Conservation (phyloP, 495 filamentous ascomycete species). For the Durotheca rogersii region DNA sequence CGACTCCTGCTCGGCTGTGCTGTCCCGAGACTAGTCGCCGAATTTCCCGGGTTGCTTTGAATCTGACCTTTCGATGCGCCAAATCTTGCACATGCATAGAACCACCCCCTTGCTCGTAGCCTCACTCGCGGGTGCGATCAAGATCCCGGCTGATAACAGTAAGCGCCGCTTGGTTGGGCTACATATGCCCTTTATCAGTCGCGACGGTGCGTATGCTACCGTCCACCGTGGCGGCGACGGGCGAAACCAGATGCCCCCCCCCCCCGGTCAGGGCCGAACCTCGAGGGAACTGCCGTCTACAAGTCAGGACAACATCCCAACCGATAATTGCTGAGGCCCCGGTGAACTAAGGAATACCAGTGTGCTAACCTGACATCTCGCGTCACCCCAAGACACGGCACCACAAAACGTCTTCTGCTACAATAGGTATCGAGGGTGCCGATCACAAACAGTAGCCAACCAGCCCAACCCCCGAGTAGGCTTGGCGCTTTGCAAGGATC, state of each 20-base stretch:
- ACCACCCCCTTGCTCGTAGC: conserved; percentile 21
- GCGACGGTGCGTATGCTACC: too few species aligned
- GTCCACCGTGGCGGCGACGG: too few species aligned
- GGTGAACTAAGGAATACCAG: neutral
- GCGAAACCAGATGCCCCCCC: too few species aligned
- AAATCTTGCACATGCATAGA: conserved; percentile 23
- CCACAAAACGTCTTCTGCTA: conserved; percentile 11
- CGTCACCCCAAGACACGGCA: conserved; percentile 7
- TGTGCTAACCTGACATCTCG: neutral
- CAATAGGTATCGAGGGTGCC: conserved; percentile 16
- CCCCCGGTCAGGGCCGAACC: neutral
- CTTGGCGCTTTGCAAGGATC: conserved; percentile 27
- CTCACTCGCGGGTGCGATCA: conserved; percentile 24
- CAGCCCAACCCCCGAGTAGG: conserved; percentile 10
- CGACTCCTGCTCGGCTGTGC: conserved; percentile 15
- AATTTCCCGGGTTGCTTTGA: conserved; percentile 14
- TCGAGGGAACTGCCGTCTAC: neutral
- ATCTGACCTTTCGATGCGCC: conserved; percentile 20
- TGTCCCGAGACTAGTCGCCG: conserved; percentile 14
- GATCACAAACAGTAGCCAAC: conserved; percentile 23
- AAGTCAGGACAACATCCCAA: neutral
- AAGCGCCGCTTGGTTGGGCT: conserved; percentile 5
- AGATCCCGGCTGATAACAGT: conserved; percentile 19
- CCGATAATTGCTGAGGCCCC: neutral
- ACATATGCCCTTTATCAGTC: neutral